phyloP scores from a whole-genome alignment of 176 grass and related monocot genomes.

The Oryza meyeriana region DNA sequence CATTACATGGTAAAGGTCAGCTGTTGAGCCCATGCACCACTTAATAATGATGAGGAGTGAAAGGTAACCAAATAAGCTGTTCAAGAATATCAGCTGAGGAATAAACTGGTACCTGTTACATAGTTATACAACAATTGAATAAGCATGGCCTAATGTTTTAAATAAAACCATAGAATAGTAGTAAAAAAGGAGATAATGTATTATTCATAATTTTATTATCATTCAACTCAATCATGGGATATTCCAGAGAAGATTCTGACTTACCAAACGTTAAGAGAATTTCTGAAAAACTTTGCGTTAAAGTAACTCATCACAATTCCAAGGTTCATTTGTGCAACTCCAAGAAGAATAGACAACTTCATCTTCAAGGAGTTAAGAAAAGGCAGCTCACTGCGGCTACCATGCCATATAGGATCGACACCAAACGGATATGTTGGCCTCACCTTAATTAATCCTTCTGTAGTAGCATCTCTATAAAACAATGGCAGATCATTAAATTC shows the following conservation, averaged over 20 bases:
- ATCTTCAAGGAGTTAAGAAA: conserved; percentile 98
- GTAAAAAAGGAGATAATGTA: neutral
- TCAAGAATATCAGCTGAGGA: conserved; percentile 93
- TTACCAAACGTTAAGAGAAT: conserved; percentile 69
- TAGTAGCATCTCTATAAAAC: conserved; percentile 55
- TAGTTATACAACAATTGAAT: conserved; percentile 7
- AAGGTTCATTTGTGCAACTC: conserved; percentile 93
- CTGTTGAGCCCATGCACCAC: conserved; percentile 85
- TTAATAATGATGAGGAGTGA: conserved; percentile 84
- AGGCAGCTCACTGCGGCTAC: conserved; percentile 76
- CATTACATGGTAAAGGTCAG: conserved; percentile 95
- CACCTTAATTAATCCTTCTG: conserved; percentile 66
- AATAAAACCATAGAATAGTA: neutral
- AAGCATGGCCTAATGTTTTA: conserved; percentile 9
- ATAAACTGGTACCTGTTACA: conserved; percentile 78
- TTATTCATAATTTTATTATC: neutral
- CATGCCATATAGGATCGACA: conserved; percentile 83
- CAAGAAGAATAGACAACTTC: conserved; percentile 96
- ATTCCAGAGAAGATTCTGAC: conserved; percentile 16
- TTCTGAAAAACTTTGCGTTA: conserved; percentile 79
- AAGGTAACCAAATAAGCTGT: conserved; percentile 95
- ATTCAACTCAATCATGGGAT: neutral
- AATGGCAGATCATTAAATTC: neutral
- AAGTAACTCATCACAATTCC: conserved; percentile 91
- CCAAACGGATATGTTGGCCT: conserved; percentile 74